phyloP scores from a whole-genome alignment of 768 basidiomycete genomes.

The Pluteus cervinus region DNA sequence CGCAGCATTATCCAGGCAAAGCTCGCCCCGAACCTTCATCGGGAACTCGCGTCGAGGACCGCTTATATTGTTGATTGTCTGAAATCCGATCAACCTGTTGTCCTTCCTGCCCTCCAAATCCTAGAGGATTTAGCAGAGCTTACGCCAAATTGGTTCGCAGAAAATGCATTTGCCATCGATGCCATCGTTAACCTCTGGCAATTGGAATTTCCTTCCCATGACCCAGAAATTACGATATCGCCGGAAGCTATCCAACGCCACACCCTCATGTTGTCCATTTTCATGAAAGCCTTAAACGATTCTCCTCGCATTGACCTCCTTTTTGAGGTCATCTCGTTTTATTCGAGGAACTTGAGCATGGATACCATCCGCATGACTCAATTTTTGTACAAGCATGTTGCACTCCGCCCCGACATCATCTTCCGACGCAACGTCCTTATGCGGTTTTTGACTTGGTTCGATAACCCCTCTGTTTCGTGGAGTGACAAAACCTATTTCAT shows the following conservation, averaged over 20 bases:
- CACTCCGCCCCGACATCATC: conserved; percentile 57
- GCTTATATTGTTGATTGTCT: conserved; percentile 48
- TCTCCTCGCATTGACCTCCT: conserved; percentile 81
- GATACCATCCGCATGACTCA: conserved; percentile 74
- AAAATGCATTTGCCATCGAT: conserved; percentile 62
- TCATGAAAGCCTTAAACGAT: conserved; percentile 63
- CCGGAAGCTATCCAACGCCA: conserved; percentile 55
- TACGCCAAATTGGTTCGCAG: conserved; percentile 65
- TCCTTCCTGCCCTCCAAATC: conserved; percentile 69
- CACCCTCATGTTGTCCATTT: conserved; percentile 66
- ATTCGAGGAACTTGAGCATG: conserved; percentile 72
- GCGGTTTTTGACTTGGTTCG: conserved; percentile 85
- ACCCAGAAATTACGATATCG: conserved; percentile 33
- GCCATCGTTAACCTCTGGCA: conserved; percentile 73
- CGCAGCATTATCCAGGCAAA: conserved; percentile 77
- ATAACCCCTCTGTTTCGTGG: conserved; percentile 54
- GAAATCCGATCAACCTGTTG: conserved; percentile 40
- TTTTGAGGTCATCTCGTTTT: conserved; percentile 82
- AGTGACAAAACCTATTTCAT: conserved; percentile 75
- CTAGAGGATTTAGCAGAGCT: conserved; percentile 69
- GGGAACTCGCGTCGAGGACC: conserved; percentile 59
- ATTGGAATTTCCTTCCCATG: conserved; percentile 37
- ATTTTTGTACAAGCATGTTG: conserved; percentile 85
- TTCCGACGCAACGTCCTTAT: conserved; percentile 80
- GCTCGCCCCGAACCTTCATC: conserved; percentile 69